phyloP scores from a whole-genome alignment of 2,329 filamentous ascomycete genomes.

The Sarocladiaceae sp. region DNA sequence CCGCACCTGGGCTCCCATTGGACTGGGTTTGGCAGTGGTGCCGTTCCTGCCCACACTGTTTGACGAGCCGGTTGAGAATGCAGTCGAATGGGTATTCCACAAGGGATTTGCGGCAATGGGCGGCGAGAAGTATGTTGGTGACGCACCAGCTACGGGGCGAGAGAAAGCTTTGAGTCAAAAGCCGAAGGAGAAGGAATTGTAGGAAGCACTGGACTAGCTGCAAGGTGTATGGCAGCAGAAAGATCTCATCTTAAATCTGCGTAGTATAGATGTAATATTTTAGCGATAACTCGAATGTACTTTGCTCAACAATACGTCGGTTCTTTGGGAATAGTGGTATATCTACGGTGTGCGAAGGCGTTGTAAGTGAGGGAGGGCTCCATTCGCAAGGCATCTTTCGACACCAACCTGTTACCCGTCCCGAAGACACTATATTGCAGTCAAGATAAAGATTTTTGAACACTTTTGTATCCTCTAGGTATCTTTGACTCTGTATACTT shows the following conservation, averaged over 20 bases:
- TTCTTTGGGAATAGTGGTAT: no score
- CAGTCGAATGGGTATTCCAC: constrained; percentile 86
- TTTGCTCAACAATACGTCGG: no score
- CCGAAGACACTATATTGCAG: no score
- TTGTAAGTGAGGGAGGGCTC: no score
- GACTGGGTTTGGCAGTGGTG: constrained; percentile 69
- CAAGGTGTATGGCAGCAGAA: neutral
- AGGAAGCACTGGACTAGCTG: neutral
- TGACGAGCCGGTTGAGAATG: constrained; percentile 86
- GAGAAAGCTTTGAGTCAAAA: constrained; percentile 33
- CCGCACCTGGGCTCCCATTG: constrained; percentile 85
- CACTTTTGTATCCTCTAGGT: no score
- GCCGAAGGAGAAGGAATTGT: constrained; percentile 40
- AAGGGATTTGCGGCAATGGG: constrained; percentile 70
- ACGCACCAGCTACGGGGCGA: constrained; percentile 47
- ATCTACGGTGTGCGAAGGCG: no score
- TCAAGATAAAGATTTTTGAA: no score
- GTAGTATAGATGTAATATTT: no score
- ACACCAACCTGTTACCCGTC: no score
- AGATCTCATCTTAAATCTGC: neutral
- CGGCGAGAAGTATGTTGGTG: constrained; percentile 50
- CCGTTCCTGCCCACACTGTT: constrained; percentile 81
- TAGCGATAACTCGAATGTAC: no score
- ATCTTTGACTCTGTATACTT: no score
- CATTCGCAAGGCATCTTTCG: no score